A percentile compares a stretch with the other conserved stretches of the same genome.
Evolutionary conservation across 2,329 filamentous ascomycete genomes (phyloP).

Genomic region (Aureobasidium mangrovei): DNA sequence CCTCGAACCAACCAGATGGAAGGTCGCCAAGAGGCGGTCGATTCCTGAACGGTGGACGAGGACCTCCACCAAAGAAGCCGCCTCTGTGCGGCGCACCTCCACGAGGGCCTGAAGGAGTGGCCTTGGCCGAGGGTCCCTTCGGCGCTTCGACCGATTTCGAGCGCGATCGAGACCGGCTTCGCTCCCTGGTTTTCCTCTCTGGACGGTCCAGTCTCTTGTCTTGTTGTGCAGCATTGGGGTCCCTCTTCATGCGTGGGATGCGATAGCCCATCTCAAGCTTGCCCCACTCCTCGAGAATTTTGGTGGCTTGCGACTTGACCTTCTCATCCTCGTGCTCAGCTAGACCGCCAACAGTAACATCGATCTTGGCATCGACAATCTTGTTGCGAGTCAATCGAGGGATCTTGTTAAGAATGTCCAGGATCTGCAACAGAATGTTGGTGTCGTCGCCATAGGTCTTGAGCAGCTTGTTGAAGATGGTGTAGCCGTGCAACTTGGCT

Average conservation of each 20-base stretch:
- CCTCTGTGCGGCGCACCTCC: slow-evolving; percentile 50
- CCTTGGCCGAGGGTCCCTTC: slow-evolving; percentile 31
- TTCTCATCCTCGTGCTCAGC: slow-evolving; percentile 58
- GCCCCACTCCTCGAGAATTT: slow-evolving; percentile 75
- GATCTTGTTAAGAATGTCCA: slow-evolving; percentile 81
- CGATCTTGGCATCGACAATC: slow-evolving; percentile 92
- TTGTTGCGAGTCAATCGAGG: slow-evolving; percentile 93
- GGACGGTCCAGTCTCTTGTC: slow-evolving; percentile 56
- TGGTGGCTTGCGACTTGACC: slow-evolving; percentile 61
- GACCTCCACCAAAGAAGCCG: slow-evolving; percentile 45
- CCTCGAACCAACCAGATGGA: slow-evolving; percentile 78
- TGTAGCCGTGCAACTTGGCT: slow-evolving; percentile 94
- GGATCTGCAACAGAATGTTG: slow-evolving; percentile 80
- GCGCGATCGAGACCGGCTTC: slow-evolving; percentile 38
- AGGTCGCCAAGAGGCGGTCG: slow-evolving; percentile 46
- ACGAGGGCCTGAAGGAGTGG: slow-evolving; percentile 37
- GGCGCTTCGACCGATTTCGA: slow-evolving; percentile 40
- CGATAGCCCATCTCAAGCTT: slow-evolving; percentile 85
- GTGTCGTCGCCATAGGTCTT: slow-evolving; percentile 79
- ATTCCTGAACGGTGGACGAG: slow-evolving; percentile 38
- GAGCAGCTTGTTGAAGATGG: slow-evolving; percentile 81
- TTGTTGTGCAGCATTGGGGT: slow-evolving; percentile 50
- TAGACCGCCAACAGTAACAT: slow-evolving; percentile 65
- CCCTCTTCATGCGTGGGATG: slow-evolving; percentile 82
- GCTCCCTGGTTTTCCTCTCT: slow-evolving; percentile 47